Percentiles rank a stretch among this genome's conserved stretches.
Evolutionary conservation across 176 grass and related monocot species (phyloP).

Genomic region (Musa acuminata): DNA sequence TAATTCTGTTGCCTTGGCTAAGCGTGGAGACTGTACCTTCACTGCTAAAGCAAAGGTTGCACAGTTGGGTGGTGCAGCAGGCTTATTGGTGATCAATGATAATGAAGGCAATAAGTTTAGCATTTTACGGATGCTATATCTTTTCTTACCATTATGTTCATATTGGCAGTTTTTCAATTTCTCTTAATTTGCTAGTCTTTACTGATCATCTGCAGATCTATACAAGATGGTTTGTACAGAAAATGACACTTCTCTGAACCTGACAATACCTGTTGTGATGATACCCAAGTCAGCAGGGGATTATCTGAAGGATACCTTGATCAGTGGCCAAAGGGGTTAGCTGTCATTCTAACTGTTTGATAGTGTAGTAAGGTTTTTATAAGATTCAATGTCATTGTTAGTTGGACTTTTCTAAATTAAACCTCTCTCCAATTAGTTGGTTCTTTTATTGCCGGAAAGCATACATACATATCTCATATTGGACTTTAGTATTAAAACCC

Average conservation of each 20-base stretch:
- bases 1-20: slow-evolving; percentile 61
- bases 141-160: slow-evolving; percentile 7
- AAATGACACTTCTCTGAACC: slow-evolving; percentile 77
- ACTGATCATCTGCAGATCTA: slow-evolving; percentile 47
- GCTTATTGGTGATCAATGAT: slow-evolving; percentile 86
- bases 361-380: background rate
- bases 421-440: background rate
- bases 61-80: slow-evolving; percentile 56
- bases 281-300: slow-evolving; percentile 75
- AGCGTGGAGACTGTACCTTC: slow-evolving; percentile 83
- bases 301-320: slow-evolving; percentile 45
- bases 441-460: no score
- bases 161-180: background rate
- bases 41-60: slow-evolving; percentile 78
- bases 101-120: slow-evolving; percentile 45
- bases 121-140: slow-evolving; percentile 4
- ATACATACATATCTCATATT: no score
- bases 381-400: background rate
- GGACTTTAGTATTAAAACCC: no score
- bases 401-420: background rate
- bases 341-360: background rate
- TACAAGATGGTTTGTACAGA: slow-evolving; percentile 96
- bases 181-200: background rate
- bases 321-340: slow-evolving; percentile 42
- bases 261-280: slow-evolving; percentile 90